Base-by-base conservation (phyloP, 805 yeast species). In the Ascoidea tarda region DNA sequence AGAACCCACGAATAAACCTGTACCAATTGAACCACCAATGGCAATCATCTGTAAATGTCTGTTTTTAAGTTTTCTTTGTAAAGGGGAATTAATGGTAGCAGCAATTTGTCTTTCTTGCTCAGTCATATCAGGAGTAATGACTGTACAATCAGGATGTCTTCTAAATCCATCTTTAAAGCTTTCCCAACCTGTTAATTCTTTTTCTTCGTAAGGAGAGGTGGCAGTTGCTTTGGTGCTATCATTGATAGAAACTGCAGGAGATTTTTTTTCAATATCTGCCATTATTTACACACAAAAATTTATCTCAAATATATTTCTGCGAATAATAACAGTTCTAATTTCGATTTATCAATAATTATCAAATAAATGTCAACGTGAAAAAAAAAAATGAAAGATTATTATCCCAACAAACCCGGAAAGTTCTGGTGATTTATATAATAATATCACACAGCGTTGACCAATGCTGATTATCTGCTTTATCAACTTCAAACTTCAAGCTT, bases 1-100 rank as follows among this genome's bases (percentile, higher is more conserved):
- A 12, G 80, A 70, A 59, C 89, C 88, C 50, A 84, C 81, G 57
- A 84, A 78, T 53, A 84, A 66, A 63, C 91, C 90, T 2, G 88
- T 81, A 58, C 91, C 91, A 50, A 83, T 79, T 58, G 84, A 79
- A 42, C 87, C 84, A 38, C 87, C 87, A 47, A 84, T 74, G 46
- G 88, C 82, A 59, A 84, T 82, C 82, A 85, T 77, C 55, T 81
- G 78, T 60, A 84, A 70, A 65, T 84, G 90, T 61, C 88, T 32
- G 14, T 48, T 48, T 28, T 48, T 48, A 12, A 48, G 33, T 16
- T 48, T 33, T 48, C 33, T 32, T 38, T 48, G 31, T 38, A 48
- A 48, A n/a, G 57, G 57, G 16, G 51, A 50, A 16, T 49, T 50
- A 46, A 31, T 49, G 8, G 54, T 54, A 6, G 49, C 50, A n/a